Conservation (phyloP, 768 basidiomycete species). For the Mycena sanguinolenta region DNA sequence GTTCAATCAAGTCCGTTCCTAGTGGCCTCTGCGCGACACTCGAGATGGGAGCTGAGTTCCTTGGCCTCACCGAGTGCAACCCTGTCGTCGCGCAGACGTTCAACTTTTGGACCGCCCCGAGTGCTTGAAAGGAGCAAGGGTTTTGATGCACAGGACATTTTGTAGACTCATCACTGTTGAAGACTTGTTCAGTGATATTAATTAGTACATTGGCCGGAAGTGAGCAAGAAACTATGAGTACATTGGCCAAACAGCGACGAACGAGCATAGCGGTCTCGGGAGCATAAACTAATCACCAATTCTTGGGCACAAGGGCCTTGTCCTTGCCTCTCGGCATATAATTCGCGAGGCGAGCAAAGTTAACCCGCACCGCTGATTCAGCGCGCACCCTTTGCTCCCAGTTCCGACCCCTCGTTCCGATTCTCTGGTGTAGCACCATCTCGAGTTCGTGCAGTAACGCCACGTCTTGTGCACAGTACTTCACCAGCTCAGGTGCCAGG, state of each 20-base stretch:
- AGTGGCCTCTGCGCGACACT: slow-evolving; percentile 28
- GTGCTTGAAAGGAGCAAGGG: slow-evolving; percentile 15
- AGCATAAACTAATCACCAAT: slow-evolving; percentile 24
- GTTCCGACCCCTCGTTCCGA: slow-evolving; percentile 5
- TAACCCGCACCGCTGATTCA: slow-evolving; percentile 28
- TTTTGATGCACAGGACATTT: no score
- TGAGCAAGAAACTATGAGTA: no score
- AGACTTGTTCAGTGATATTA: no score
- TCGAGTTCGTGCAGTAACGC: slow-evolving; percentile 44
- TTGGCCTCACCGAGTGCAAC: slow-evolving; percentile 13
- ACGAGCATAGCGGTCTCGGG: not conserved
- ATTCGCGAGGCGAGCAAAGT: not conserved
- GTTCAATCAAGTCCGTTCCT: slow-evolving; percentile 26
- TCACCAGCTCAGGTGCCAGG: slow-evolving; percentile 39
- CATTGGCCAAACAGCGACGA: no score
- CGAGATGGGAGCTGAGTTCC: slow-evolving; percentile 16
- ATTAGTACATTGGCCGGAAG: no score
- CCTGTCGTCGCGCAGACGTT: slow-evolving; percentile 26
- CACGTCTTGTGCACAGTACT: slow-evolving; percentile 50
- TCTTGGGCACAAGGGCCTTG: slow-evolving; percentile 25
- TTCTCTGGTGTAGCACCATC: slow-evolving; percentile 6
- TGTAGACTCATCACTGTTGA: no score
- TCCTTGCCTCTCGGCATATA: slow-evolving; percentile 20
- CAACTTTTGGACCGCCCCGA: slow-evolving; percentile 35
- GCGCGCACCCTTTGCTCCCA: slow-evolving; percentile 24